These are phyloP conservation scores for Typha latifolia DNA, from an alignment of 176 grass and related monocot species.

Conservation along the genomic window DNA sequence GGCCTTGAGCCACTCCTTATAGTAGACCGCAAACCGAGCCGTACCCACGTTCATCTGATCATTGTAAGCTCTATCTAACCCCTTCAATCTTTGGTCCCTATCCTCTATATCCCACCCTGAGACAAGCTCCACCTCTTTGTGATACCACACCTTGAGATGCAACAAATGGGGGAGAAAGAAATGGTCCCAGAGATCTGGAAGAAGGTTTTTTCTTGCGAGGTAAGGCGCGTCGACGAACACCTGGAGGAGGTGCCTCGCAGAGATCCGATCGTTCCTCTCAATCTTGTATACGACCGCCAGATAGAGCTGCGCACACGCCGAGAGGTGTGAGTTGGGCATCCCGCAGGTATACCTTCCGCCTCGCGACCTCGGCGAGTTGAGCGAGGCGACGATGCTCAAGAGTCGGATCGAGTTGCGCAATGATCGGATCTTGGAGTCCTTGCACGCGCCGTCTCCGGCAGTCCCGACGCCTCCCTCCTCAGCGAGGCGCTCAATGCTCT, in stretches of 20 bases:
- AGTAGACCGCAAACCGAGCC: slow-evolving; percentile 67
- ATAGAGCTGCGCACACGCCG: slow-evolving; percentile 86
- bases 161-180: slow-evolving; percentile 90
- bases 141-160: slow-evolving; percentile 91
- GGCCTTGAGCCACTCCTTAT: slow-evolving; percentile 85
- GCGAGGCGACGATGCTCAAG: slow-evolving; percentile 76
- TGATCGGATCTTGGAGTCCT: slow-evolving; percentile 80
- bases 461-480: slow-evolving; percentile 20
- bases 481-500: slow-evolving; percentile 75
- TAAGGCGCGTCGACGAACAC: slow-evolving; percentile 78
- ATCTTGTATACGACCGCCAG: slow-evolving; percentile 80
- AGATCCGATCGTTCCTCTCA: slow-evolving; percentile 60
- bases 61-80: slow-evolving; percentile 54
- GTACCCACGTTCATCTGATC: slow-evolving; percentile 89
- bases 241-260: slow-evolving; percentile 79
- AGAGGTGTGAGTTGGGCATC: slow-evolving; percentile 61
- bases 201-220: slow-evolving; percentile 62
- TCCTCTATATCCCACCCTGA: slow-evolving; percentile 26
- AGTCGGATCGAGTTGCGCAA: slow-evolving; percentile 83
- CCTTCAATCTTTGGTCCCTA: slow-evolving; percentile 40
- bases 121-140: slow-evolving; percentile 44
- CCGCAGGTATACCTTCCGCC: slow-evolving; percentile 31
- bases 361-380: slow-evolving; percentile 27
- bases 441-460: slow-evolving; percentile 1
- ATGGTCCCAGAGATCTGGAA: slow-evolving; percentile 90